Conservation (phyloP, 2,329 filamentous ascomycete genomes). For the Alternaria tenuissima region DNA sequence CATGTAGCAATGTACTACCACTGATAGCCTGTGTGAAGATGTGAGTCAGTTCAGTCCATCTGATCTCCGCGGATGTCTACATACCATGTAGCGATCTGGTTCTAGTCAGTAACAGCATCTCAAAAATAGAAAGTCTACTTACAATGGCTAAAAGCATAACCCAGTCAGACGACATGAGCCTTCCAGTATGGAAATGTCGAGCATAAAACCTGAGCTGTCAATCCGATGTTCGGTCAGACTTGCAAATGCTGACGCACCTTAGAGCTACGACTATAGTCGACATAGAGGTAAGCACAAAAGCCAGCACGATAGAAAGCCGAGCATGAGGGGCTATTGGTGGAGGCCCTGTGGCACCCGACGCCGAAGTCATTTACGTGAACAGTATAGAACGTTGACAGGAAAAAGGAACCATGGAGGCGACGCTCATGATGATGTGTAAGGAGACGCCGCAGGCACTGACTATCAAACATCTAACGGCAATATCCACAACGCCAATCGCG, state of each 20-base stretch:
- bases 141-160: conserved; percentile 41
- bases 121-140: conserved; percentile 5
- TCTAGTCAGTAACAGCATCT: conserved; percentile 17
- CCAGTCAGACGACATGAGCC: conserved; percentile 40
- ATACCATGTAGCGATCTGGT: conserved; percentile 38
- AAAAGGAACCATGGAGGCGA: neutral
- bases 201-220: conserved; percentile 37
- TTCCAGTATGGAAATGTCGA: conserved; percentile 38
- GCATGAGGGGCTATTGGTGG: conserved; percentile 32
- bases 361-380: neutral
- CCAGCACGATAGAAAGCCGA: conserved; percentile 30
- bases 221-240: neutral
- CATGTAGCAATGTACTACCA: conserved; percentile 40
- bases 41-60: neutral
- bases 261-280: conserved; percentile 43
- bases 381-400: neutral
- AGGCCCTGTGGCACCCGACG: neutral
- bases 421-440: conserved; percentile 6
- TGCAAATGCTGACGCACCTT: conserved; percentile 26
- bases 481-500: conserved; percentile 5
- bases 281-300: conserved; percentile 37
- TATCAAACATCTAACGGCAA: conserved; percentile 15
- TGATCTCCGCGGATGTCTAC: neutral
- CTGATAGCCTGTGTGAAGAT: conserved; percentile 20
- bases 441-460: conserved; percentile 3